Evolutionary conservation across 345 rosid genomes (phyloP).

Genomic region (Melaleuca quinquenervia): DNA sequence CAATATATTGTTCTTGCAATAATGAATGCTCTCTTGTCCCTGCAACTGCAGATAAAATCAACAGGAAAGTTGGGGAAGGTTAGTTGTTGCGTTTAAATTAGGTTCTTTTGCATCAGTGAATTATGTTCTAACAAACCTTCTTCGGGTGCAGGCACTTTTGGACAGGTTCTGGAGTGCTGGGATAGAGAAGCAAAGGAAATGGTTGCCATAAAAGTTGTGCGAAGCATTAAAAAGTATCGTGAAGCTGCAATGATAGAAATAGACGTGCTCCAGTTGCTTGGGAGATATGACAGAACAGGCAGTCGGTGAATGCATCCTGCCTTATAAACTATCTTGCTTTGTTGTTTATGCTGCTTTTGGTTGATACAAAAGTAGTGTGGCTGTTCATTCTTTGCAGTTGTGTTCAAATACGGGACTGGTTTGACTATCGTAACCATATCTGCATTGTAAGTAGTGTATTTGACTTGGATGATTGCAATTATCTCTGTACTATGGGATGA

Average conservation of each 20-base stretch:
- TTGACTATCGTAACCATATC: slow-evolving; percentile 59
- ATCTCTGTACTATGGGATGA: slow-evolving; percentile 5
- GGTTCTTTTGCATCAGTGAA: neutral
- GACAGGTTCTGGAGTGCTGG: slow-evolving; percentile 75
- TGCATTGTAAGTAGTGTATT: slow-evolving; percentile 47
- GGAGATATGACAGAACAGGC: slow-evolving; percentile 40
- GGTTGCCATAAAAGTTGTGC: slow-evolving; percentile 65
- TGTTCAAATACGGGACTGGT: slow-evolving; percentile 52
- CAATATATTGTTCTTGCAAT: neutral
- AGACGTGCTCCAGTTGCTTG: slow-evolving; percentile 51
- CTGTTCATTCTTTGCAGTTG: slow-evolving; percentile 38
- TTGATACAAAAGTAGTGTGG: neutral
- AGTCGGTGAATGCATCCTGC: slow-evolving; percentile 27
- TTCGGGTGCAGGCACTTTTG: slow-evolving; percentile 50
- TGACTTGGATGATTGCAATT: neutral
- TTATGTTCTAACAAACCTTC: neutral
- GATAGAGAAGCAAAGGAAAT: slow-evolving; percentile 51
- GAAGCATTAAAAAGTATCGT: slow-evolving; percentile 51
- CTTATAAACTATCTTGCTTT: neutral
- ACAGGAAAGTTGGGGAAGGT: slow-evolving; percentile 68
- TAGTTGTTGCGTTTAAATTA: neutral
- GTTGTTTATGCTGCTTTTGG: neutral
- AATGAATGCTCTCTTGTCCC: neutral
- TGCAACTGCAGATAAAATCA: slow-evolving; percentile 48
- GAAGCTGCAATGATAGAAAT: slow-evolving; percentile 66